Base-by-base conservation (phyloP, 2,329 filamentous ascomycete species). In the Claviceps humidiphila region DNA sequence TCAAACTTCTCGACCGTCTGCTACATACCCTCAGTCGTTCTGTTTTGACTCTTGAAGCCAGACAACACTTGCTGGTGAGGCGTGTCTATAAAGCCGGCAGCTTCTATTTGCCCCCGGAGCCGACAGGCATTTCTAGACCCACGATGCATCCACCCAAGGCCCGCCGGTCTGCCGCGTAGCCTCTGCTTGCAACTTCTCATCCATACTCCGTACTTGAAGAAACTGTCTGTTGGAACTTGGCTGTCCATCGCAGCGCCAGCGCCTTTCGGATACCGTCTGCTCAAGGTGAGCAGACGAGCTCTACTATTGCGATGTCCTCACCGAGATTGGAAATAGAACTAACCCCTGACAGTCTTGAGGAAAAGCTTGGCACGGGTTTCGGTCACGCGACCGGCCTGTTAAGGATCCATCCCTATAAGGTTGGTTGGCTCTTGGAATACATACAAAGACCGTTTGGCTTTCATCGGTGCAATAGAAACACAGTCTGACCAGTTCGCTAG, bases 331-430 rank as follows among this genome's bases (percentile, higher is more conserved):
- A 34, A 34, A 34, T 14, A 45, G 42, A 37, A 30, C 49, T 53
- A 41, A 51, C 17, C 38, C 24, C 50, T 4, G 44, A 41, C 22
- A 40, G 52, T 40, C 14, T 16, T 16, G 30, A 14, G 40, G 34
- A 34, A 42, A 46, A n/a, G 11, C 30, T 53, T 14, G 48, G 47
- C 52, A 51, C 47, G 37, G 48, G 14, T 11, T 34, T 11, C 30
- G 30, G 55, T 57, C 58, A 59, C 57, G 57, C 53, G 55, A 58
- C 54, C 52, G 54, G 55, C 54, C 55, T 53, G 22, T 17, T 42
- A 41, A 20, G 46, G 52, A 45, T 51, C 51, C 43, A 50, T 46
- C 45, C 26, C 17, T 45, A 52, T 50, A 26, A 26, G 20, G 26
- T 53, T 20, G 39, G 49, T 46, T 34, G 49, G 45, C 45, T 49